Conservation (phyloP, 2,329 filamentous ascomycete species). For the Pseudogymnoascus sp. region DNA sequence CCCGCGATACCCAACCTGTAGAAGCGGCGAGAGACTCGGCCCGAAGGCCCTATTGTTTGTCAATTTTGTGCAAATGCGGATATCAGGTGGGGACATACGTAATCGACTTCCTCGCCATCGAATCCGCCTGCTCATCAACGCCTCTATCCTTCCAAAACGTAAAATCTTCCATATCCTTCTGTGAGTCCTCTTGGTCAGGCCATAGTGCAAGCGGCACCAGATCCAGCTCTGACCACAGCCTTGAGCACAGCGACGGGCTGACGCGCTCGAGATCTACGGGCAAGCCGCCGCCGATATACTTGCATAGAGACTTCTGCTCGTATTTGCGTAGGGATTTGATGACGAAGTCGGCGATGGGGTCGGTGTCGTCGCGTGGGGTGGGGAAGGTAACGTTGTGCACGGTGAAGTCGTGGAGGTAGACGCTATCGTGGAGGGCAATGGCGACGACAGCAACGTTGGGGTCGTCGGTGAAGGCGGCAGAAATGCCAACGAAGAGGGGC, state of each 20-base stretch:
- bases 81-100: slow-evolving; percentile 42
- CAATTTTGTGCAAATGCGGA: slow-evolving; percentile 10
- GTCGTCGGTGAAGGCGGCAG: slow-evolving; percentile 43
- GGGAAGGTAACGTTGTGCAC: slow-evolving; percentile 49
- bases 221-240: slow-evolving; percentile 70
- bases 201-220: slow-evolving; percentile 63
- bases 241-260: slow-evolving; percentile 60
- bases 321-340: slow-evolving; percentile 51
- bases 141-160: slow-evolving; percentile 46
- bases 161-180: slow-evolving; percentile 28
- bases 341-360: slow-evolving; percentile 53
- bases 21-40: slow-evolving; percentile 60
- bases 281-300: slow-evolving; percentile 69
- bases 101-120: slow-evolving; percentile 72
- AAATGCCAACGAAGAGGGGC: slow-evolving; percentile 57
- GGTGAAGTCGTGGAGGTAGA: slow-evolving; percentile 67
- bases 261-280: slow-evolving; percentile 50
- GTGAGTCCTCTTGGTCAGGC: slow-evolving; percentile 32
- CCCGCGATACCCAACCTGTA: slow-evolving; percentile 53
- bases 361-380: slow-evolving; percentile 33
- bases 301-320: slow-evolving; percentile 58
- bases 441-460: slow-evolving; percentile 49
- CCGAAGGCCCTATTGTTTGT: slow-evolving; percentile 55
- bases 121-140: slow-evolving; percentile 77
- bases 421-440: slow-evolving; percentile 65